These are phyloP conservation scores for Gentiana straminea DNA, from an alignment of 257 asterid genomes.

Conservation along the genomic window DNA sequence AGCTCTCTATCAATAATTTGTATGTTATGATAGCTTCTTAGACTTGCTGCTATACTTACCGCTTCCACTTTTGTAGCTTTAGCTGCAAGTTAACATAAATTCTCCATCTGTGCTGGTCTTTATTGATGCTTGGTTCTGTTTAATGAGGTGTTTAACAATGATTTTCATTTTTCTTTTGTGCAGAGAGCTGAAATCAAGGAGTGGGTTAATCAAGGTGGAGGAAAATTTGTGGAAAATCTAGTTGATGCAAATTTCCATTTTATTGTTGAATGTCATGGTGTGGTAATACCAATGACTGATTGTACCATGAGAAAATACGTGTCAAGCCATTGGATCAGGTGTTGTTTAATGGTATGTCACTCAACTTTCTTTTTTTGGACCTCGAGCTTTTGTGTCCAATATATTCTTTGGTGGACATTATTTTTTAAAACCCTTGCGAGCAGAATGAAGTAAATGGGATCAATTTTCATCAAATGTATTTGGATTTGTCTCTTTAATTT, in stretches of 20 bases:
- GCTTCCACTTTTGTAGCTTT: too few species aligned
- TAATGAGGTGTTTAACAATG: conserved; percentile 9
- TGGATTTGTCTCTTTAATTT: too few species aligned
- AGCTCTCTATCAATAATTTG: conserved; percentile 9
- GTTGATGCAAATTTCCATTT: conserved; percentile 42
- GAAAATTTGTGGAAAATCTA: conserved; percentile 54
- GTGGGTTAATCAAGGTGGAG: conserved; percentile 88
- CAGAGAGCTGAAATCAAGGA: conserved; percentile 76
- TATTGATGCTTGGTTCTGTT: conserved; percentile 8
- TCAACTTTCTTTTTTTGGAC: too few species aligned
- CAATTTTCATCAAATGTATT: too few species aligned
- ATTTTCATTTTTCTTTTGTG: conserved; percentile 13
- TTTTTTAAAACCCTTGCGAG: too few species aligned
- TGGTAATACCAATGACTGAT: conserved; percentile 18
- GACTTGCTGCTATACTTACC: too few species aligned
- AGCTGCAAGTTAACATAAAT: too few species aligned
- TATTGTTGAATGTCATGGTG: conserved; percentile 80
- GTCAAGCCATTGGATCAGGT: conserved; percentile 83
- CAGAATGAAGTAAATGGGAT: too few species aligned
- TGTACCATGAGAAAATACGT: conserved; percentile 35
- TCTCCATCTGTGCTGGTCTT: neutral
- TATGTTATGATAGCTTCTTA: too few species aligned
- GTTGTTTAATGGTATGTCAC: conserved; percentile 66
- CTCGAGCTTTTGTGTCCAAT: too few species aligned
- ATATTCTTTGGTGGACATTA: too few species aligned